These are phyloP conservation scores for Eutreptiella sp. DNA, from an alignment of 208 protist genomes.

Conservation along the genomic window DNA sequence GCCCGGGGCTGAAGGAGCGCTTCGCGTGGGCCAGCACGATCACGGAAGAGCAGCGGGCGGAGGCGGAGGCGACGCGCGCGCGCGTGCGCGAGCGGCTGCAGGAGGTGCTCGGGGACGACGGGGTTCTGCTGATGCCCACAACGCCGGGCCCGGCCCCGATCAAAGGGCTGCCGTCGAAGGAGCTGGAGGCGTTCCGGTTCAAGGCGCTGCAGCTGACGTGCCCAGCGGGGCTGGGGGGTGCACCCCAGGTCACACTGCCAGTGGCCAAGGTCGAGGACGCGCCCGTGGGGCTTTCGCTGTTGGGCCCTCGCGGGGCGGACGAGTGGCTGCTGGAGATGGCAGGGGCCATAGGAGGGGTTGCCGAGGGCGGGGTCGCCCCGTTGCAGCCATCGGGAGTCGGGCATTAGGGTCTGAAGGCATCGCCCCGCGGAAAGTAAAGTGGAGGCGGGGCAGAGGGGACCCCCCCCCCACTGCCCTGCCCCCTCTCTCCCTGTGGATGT, in stretches of 20 bases:
- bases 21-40: neutral
- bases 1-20: neutral
- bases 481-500: too few relatives aligned
- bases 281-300: too few relatives aligned
- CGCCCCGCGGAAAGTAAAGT: too few relatives aligned
- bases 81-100: neutral
- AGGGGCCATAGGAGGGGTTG: too few relatives aligned
- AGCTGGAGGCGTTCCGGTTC: neutral
- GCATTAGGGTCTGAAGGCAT: too few relatives aligned
- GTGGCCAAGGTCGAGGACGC: slow-evolving; percentile 1
- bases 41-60: neutral
- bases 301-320: too few relatives aligned
- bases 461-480: too few relatives aligned
- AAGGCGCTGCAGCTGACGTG: neutral
- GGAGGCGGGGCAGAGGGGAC: too few relatives aligned
- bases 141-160: neutral
- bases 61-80: neutral
- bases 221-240: neutral
- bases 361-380: too few relatives aligned
- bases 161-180: neutral
- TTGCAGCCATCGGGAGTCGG: too few relatives aligned
- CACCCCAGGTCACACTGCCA: slow-evolving; percentile 4
- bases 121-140: neutral
- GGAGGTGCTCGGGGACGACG: neutral
- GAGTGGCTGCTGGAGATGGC: too few relatives aligned